Evolutionary conservation across 345 rosid species (phyloP).

Genomic region (Cardamine occulta): DNA sequence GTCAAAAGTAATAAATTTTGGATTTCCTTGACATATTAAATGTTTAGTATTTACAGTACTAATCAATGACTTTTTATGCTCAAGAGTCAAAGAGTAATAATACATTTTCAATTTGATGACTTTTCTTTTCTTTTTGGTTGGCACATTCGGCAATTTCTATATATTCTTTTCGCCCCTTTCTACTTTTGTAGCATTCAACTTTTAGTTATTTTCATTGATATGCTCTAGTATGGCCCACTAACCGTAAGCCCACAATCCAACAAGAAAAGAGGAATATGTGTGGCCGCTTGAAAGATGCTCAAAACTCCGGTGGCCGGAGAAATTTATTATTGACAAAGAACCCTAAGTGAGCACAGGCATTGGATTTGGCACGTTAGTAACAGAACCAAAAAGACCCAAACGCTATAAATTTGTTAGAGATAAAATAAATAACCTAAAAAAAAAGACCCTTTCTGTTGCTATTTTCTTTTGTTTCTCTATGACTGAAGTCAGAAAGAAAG

Average conservation of each 20-base stretch:
- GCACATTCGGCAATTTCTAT: not conserved
- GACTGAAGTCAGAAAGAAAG: conserved; percentile 13
- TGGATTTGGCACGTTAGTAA: conserved; percentile 4
- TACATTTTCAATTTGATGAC: not conserved
- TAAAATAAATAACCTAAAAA: not conserved
- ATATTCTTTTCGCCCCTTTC: not conserved
- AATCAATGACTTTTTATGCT: not conserved
- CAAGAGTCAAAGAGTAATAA: not conserved
- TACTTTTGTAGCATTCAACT: not conserved
- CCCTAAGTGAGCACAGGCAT: not conserved
- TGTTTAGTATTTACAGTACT: not conserved
- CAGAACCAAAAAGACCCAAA: conserved; percentile 4
- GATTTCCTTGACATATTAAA: not conserved
- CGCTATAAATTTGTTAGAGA: conserved; percentile 30
- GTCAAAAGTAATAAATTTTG: not conserved
- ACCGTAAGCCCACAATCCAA: not conserved
- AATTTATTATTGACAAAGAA: not conserved
- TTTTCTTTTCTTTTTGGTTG: not conserved
- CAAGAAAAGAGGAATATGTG: not conserved
- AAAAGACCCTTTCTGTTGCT: not conserved
- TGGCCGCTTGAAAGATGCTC: not conserved
- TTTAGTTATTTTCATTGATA: not conserved
- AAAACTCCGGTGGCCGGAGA: not conserved
- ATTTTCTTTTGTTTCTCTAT: conserved; percentile 1
- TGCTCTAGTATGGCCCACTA: not conserved